Conservation (phyloP, 1,284 basidiomycete species). For the Microbotryum scabiosae region DNA sequence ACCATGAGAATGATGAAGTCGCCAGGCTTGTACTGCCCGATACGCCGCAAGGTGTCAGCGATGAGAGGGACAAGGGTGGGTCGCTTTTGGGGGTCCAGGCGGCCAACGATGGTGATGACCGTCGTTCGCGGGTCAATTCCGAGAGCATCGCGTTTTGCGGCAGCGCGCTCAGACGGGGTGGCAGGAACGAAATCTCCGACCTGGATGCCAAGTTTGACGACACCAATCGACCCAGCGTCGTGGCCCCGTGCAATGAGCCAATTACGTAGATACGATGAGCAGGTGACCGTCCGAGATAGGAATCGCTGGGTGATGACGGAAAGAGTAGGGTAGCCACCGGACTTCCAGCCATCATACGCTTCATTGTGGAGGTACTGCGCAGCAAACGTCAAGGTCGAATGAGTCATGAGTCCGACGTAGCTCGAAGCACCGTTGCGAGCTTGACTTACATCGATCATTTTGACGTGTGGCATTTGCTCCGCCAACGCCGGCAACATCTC, state of each 20-base stretch:
- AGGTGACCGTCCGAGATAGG: conserved; percentile 23
- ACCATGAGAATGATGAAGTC: conserved; percentile 22
- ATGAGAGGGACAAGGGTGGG: conserved; percentile 19
- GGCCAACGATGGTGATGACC: conserved; percentile 15
- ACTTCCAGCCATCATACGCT: conserved; percentile 22
- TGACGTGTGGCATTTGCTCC: conserved; percentile 18
- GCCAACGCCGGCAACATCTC: conserved; percentile 23
- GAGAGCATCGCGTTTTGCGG: conserved; percentile 13
- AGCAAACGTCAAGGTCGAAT: not conserved
- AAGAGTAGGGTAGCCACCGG: conserved; percentile 18
- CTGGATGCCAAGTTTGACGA: conserved; percentile 26
- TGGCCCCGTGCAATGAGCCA: conserved; percentile 24
- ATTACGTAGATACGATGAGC: conserved; percentile 19
- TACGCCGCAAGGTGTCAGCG: conserved; percentile 1
- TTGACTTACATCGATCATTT: conserved; percentile 18
- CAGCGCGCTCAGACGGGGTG: conserved; percentile 2
- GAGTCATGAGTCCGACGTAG: not conserved
- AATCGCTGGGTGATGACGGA: conserved; percentile 21
- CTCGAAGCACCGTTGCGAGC: not conserved
- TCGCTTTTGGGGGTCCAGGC: conserved; percentile 12
- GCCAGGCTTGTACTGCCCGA: conserved; percentile 6
- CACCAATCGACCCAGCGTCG: conserved; percentile 11
- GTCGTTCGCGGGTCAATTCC: conserved; percentile 2
- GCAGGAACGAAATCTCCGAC: conserved; percentile 6
- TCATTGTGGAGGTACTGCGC: conserved; percentile 23